Evolutionary conservation across 2,329 filamentous ascomycete genomes (phyloP), one percentile per base, ranked within the genome.

Genomic region (Epichloe hybrida): DNA sequence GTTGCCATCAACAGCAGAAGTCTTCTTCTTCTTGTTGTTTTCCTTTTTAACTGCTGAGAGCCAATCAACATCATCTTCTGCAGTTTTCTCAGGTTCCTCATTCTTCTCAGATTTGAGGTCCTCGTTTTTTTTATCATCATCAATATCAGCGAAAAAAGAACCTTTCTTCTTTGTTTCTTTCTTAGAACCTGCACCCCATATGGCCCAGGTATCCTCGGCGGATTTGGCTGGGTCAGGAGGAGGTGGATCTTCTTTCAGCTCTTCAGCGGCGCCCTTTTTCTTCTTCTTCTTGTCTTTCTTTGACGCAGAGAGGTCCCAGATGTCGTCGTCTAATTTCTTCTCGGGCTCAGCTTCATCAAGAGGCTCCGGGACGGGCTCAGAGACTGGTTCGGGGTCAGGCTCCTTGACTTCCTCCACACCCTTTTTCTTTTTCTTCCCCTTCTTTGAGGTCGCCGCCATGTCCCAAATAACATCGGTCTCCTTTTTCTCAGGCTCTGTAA

Each of bases 21-120:
- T n/a, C 51, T 69, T 71, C 51, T 69, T 69, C 62, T 77, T 76
- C 49, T 65, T 27, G 27, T 55, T 55, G 27, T 50, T 52, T 4
- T 52, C 48, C 11, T 54, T 53, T 38, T 23, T 23, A 2, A 31
- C 27, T 4, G 27, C 35, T 8, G 49, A 41, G 36, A 49, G 13
- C 36, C 42, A 42, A 31, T 48, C 50, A 37, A 36, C 21, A 12
- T 41, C 31, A 12, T 41, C 40, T 41, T 50, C 46, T 17, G 27
- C 27, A 31, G 3, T 31, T 31, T 9, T 1, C 27, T 9, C 27
- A 31, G 27, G 3, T 31, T 31, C 27, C 27, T 9, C 27, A 4
- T 8, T 4, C 8, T 31, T 31, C 27, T 31, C 27, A 52, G 61
- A 60, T 36, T 59, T 56, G 36, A 51, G 52, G 35, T 51, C 52